Base-by-base conservation (phyloP, 768 basidiomycete genomes). In the Rhodotorula taiwanensis region DNA sequence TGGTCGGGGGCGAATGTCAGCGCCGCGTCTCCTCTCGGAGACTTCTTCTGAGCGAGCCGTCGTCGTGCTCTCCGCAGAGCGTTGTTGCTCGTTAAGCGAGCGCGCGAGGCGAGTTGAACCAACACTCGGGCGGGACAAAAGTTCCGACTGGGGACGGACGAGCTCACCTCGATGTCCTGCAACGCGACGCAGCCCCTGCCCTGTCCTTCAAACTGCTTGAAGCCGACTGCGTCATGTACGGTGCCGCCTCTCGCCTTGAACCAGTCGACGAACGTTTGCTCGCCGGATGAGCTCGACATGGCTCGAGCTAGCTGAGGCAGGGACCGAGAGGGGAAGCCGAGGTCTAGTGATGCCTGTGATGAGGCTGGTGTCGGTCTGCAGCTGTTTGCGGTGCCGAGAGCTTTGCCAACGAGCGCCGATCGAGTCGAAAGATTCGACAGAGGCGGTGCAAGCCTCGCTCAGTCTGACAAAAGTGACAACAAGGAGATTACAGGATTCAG, bases 151-250 rank as follows among this genome's bases (percentile, higher is more conserved):
- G 15, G 4, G 31, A 14, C 2, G 31, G 28, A 1, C 27, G 2
- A 4, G 30, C 52, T 57, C 55, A 89, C 89, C 58, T 83, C 81
- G 59, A 94, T 84, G 74, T 90, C 84, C 63, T 79, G 75, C 41
- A 88, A 72, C 0, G 92, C 91, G 36, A 89, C 75, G 1, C 82
- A 86, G 30, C 91, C 89, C 28, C 86, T 81, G 41, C 89, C 88
- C 72, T 75, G 76, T 0, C 72, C 75, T 0, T 55, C 50, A 55
- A 75, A 76, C 10, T 69, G 64, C 30, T 64, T 53, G 43, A 79
- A 52, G 0, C 71, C 72, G 44, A 79, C 55, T 0, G 64, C 43
- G 2, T 54, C 39, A 41, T 50, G 50, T 16, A 73, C 55, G 16
- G 60, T 52, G 5, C 70, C 70, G 20, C 73, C 71, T 16, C 41